These are phyloP conservation scores for Calonectria ilicicola DNA, from an alignment of 2,329 filamentous ascomycete species.

Conservation along the genomic window DNA sequence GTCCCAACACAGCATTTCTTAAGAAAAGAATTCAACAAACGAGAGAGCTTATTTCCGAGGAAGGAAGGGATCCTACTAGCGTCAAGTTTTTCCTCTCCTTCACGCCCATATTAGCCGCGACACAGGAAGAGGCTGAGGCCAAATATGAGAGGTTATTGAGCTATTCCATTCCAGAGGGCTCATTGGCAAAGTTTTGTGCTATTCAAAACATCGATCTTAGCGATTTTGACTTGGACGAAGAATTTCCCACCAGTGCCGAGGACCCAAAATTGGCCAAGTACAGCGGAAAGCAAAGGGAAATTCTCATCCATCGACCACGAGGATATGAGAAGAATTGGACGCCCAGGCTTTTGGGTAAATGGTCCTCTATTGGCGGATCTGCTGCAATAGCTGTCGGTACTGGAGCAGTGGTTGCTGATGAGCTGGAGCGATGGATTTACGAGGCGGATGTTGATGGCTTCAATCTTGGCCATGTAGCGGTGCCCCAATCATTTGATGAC, in stretches of 20 bases:
- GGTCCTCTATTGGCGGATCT: conserved; percentile 60
- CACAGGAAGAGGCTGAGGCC: conserved; percentile 55
- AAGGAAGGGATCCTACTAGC: conserved; percentile 52
- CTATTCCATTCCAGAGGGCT: conserved; percentile 55
- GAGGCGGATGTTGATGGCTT: conserved; percentile 32
- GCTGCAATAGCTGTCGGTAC: conserved; percentile 26
- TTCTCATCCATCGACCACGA: background rate
- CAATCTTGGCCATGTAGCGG: conserved; percentile 29
- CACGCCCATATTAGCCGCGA: conserved; percentile 56
- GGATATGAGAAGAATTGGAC: conserved; percentile 55
- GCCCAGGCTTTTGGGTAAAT: conserved; percentile 66
- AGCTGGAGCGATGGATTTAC: conserved; percentile 29
- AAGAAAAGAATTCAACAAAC: conserved; percentile 55
- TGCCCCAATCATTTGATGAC: conserved; percentile 29
- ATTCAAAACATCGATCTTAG: conserved; percentile 60
- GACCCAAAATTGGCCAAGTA: background rate
- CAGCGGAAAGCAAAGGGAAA: conserved; percentile 38
- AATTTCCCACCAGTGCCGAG: conserved; percentile 47
- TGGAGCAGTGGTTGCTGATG: conserved; percentile 31
- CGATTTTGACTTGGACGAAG: conserved; percentile 55
- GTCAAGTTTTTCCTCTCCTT: conserved; percentile 59
- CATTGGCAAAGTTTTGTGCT: conserved; percentile 57
- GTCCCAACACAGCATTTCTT: conserved; percentile 55
- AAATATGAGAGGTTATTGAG: conserved; percentile 54
- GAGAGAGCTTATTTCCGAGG: conserved; percentile 49